These are phyloP conservation scores for Boechera retrofracta DNA, from an alignment of 345 rosid species.

Conservation along the genomic window DNA sequence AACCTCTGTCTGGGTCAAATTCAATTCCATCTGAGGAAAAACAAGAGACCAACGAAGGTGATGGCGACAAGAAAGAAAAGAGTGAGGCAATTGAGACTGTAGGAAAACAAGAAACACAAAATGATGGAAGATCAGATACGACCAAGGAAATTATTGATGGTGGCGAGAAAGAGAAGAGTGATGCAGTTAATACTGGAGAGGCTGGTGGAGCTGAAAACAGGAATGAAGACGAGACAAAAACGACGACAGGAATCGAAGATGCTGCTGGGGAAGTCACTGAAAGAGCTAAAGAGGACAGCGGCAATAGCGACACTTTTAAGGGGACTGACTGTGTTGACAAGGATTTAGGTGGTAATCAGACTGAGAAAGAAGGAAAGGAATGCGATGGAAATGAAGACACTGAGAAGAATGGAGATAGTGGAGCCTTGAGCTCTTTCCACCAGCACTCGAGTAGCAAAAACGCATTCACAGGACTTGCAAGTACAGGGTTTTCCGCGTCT, in stretches of 20 bases:
- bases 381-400: conserved; percentile 46
- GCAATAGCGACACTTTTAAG: conserved; percentile 29
- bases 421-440: conserved; percentile 75
- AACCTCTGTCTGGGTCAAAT: conserved; percentile 16
- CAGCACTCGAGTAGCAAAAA: conserved; percentile 93
- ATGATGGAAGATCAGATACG: neutral
- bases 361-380: conserved; percentile 48
- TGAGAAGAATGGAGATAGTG: conserved; percentile 56
- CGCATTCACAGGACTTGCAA: conserved; percentile 91
- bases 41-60: neutral
- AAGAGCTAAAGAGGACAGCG: conserved; percentile 42
- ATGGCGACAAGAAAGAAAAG: too few relatives aligned
- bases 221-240: conserved; percentile 19
- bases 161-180: conserved; percentile 35
- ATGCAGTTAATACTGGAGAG: conserved; percentile 11
- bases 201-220: conserved; percentile 28
- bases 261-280: conserved; percentile 34
- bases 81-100: too few relatives aligned
- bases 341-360: conserved; percentile 44
- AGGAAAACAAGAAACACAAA: conserved; percentile 7
- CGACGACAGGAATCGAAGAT: conserved; percentile 13
- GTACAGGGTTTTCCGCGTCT: conserved; percentile 74
- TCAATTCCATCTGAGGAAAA: conserved; percentile 35
- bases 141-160: neutral
- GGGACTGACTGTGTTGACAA: conserved; percentile 48